Conservation (phyloP, 148 eudicot species). For the Rhododendron kiyosumense region DNA sequence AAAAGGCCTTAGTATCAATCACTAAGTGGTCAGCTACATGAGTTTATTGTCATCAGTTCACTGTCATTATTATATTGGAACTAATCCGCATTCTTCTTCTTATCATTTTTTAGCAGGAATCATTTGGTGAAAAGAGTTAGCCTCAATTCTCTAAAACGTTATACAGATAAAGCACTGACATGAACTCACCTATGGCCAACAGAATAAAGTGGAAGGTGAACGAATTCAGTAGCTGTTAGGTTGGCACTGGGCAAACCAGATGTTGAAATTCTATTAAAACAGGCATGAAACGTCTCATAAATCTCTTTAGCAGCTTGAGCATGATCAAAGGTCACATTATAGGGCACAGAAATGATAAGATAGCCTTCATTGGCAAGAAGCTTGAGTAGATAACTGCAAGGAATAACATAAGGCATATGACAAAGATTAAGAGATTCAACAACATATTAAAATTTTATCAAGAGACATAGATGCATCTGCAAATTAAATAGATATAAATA, state of each 20-base stretch:
- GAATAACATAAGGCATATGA: constrained; percentile 1
- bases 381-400: constrained; percentile 72
- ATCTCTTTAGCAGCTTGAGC: constrained; percentile 66
- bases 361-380: constrained; percentile 76
- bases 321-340: constrained; percentile 95
- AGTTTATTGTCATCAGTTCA: neutral
- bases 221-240: constrained; percentile 49
- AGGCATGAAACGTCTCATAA: constrained; percentile 63
- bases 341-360: constrained; percentile 80
- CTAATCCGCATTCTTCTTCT: neutral
- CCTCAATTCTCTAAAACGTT: neutral
- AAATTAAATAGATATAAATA: neutral
- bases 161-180: neutral
- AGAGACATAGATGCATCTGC: neutral
- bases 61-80: neutral
- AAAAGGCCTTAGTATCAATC: neutral
- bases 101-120: neutral
- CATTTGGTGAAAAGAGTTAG: neutral
- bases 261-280: constrained; percentile 53
- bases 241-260: constrained; percentile 60
- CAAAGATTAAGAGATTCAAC: neutral
- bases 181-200: constrained; percentile 85
- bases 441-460: neutral
- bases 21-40: neutral
- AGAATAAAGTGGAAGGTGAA: constrained; percentile 76